phyloP scores from a whole-genome alignment of 345 rosid genomes.

The Lepidium didymum region DNA sequence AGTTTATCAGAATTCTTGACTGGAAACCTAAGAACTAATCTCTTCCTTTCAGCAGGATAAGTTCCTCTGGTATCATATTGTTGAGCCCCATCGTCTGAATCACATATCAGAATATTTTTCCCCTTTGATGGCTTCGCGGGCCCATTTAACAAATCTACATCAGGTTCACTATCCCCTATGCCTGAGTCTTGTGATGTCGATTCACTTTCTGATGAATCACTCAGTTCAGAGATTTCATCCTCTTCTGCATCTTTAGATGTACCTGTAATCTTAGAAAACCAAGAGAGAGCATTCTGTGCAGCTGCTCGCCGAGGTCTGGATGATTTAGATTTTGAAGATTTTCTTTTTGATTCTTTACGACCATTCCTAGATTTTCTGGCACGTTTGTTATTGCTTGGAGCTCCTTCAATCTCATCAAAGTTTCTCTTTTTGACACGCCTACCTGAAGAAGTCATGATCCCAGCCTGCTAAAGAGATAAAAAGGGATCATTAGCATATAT shows the following conservation, averaged over 20 bases:
- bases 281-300: conserved; percentile 82
- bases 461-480: conserved; percentile 41
- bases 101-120: conserved; percentile 49
- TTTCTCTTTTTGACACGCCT: conserved; percentile 87
- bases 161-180: conserved; percentile 60
- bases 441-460: conserved; percentile 84
- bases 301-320: conserved; percentile 93
- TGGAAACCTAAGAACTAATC: conserved; percentile 76
- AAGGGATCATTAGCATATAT: conserved; percentile 10
- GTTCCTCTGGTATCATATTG: conserved; percentile 38
- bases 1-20: conserved; percentile 46
- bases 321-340: conserved; percentile 58
- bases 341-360: conserved; percentile 45
- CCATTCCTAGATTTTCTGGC: conserved; percentile 49
- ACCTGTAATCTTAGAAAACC: conserved; percentile 82
- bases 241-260: conserved; percentile 68
- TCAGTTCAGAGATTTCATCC: conserved; percentile 54
- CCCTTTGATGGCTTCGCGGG: conserved; percentile 59
- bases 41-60: conserved; percentile 51
- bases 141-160: conserved; percentile 42
- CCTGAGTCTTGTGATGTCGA: conserved; percentile 50
- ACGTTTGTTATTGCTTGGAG: conserved; percentile 37
- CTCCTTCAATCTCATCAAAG: conserved; percentile 62
- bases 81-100: conserved; percentile 37
- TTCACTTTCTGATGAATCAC: conserved; percentile 68